Percentiles rank a stretch among this genome's conserved stretches.
phyloP scores from a whole-genome alignment of 805 yeast genomes.

The Sugiyamaella mastotermitis region DNA sequence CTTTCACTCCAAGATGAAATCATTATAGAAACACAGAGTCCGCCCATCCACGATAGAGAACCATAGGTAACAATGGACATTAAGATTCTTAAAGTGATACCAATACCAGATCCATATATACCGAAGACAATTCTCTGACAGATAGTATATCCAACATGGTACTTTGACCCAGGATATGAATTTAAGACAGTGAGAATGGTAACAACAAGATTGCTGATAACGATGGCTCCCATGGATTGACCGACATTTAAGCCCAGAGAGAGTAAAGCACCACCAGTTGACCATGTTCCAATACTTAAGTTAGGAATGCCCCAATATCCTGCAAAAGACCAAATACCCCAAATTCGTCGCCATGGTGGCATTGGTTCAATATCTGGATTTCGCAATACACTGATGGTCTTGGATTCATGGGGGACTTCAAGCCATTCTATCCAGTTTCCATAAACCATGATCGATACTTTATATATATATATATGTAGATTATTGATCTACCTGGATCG shows the following conservation, averaged over 20 bases:
- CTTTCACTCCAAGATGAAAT: too few relatives aligned
- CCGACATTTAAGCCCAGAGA: conserved; percentile 40
- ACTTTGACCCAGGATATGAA: conserved; percentile 43
- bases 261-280: conserved; percentile 38
- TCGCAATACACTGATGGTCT: too few relatives aligned
- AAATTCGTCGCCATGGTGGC: conserved; percentile 39
- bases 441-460: too few relatives aligned
- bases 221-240: conserved; percentile 40
- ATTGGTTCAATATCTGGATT: too few relatives aligned
- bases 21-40: too few relatives aligned
- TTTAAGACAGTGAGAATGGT: conserved; percentile 37
- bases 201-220: conserved; percentile 38
- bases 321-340: conserved; percentile 39
- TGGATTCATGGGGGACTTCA: too few relatives aligned
- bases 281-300: conserved; percentile 36
- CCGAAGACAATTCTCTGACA: conserved; percentile 43
- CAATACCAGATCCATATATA: conserved; percentile 39
- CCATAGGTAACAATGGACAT: too few relatives aligned
- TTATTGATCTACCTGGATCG: too few relatives aligned
- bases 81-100: too few relatives aligned
- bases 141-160: conserved; percentile 46
- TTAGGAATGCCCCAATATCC: conserved; percentile 22
- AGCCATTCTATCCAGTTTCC: too few relatives aligned
- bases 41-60: too few relatives aligned
- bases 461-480: too few relatives aligned